Conservation (phyloP, 345 rosid genomes). For the Ricinus communis region DNA sequence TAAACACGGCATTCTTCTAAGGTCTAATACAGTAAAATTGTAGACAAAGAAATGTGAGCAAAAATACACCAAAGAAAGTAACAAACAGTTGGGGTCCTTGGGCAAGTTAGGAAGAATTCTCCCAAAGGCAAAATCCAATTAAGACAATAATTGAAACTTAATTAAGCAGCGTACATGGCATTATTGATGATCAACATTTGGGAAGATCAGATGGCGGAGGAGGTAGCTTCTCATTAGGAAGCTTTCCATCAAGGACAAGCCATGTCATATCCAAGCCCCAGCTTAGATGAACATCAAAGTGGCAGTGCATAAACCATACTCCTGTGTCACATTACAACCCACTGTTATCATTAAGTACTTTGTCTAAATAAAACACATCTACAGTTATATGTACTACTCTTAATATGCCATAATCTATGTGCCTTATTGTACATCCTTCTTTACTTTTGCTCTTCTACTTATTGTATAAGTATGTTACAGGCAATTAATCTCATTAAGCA, state of each 20-base stretch:
- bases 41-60: background rate
- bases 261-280: constrained; percentile 15
- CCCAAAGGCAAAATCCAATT: background rate
- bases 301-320: constrained; percentile 24
- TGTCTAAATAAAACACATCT: too few species aligned
- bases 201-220: constrained; percentile 20
- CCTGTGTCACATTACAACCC: constrained; percentile 10
- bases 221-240: constrained; percentile 21
- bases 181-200: constrained; percentile 12
- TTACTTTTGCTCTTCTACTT: too few species aligned
- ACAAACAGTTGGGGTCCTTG: background rate
- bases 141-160: background rate
- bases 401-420: too few species aligned
- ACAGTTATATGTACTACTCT: too few species aligned
- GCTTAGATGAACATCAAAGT: constrained; percentile 13
- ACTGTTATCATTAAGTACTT: background rate
- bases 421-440: too few species aligned
- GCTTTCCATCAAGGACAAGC: constrained; percentile 13
- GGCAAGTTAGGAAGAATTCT: background rate
- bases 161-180: background rate
- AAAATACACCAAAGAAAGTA: background rate
- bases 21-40: background rate
- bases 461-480: too few species aligned
- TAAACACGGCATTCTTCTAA: background rate
- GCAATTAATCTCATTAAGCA: too few species aligned